Conservation (phyloP, 2,329 filamentous ascomycete species). For the Allantophomopsis cytisporea region DNA sequence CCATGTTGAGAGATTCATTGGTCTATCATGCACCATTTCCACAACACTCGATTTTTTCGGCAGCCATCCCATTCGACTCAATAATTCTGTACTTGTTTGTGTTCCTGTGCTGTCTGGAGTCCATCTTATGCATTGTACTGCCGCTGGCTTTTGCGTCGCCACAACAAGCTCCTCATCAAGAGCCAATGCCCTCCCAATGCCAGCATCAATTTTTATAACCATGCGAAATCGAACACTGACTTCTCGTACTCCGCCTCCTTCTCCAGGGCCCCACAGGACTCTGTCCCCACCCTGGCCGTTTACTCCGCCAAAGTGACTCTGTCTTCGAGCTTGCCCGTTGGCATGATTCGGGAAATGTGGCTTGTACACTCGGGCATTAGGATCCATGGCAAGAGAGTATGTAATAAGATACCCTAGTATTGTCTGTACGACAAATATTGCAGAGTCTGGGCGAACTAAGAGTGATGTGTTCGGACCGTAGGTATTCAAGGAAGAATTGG, state of each 20-base stretch:
- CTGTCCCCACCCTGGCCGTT: conserved; percentile 34
- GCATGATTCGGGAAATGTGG: conserved; percentile 61
- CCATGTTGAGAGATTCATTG: conserved; percentile 94
- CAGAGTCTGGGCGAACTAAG: conserved; percentile 78
- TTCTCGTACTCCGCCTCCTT: conserved; percentile 71
- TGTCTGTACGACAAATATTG: conserved; percentile 85
- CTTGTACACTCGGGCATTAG: conserved; percentile 72
- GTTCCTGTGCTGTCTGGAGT: conserved; percentile 67
- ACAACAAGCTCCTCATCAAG: conserved; percentile 89
- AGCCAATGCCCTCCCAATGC: conserved; percentile 76
- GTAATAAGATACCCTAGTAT: conserved; percentile 80
- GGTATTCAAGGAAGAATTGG: conserved; percentile 60
- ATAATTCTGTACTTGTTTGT: conserved; percentile 81
- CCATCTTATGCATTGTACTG: conserved; percentile 96
- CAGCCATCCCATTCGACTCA: conserved; percentile 79
- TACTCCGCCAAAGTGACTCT: conserved; percentile 45
- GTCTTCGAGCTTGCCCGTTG: conserved; percentile 46
- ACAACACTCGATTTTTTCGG: conserved; percentile 62
- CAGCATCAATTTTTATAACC: conserved; percentile 96
- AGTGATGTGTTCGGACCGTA: conserved; percentile 82
- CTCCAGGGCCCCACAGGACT: conserved; percentile 63
- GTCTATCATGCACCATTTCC: conserved; percentile 87
- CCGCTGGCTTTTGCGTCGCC: conserved; percentile 78
- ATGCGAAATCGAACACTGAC: conserved; percentile 87
- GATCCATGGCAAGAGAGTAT: conserved; percentile 80